These are phyloP conservation scores for Stephanodiscus triporus DNA, from an alignment of 108 stramenopile genomes.

Conservation along the genomic window DNA sequence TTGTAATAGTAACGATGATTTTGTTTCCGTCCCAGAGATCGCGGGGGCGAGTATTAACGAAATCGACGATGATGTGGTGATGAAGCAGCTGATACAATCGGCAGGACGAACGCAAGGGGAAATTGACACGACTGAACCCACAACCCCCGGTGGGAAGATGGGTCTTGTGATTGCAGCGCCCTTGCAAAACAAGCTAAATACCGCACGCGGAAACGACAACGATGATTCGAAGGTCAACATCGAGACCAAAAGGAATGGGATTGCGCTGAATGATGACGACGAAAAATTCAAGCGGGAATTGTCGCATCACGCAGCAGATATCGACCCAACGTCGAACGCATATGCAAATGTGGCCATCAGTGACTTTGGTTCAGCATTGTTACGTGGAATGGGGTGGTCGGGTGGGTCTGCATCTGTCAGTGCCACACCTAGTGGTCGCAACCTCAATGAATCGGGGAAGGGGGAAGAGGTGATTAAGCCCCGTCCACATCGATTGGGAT, in stretches of 20 bases:
- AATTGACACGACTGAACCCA: background rate
- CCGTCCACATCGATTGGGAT: constrained; percentile 80
- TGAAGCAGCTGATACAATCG: constrained; percentile 21
- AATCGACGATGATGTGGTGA: constrained; percentile 19
- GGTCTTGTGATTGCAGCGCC: constrained; percentile 34
- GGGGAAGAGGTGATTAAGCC: constrained; percentile 47
- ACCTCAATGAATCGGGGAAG: constrained; percentile 1
- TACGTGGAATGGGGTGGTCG: constrained; percentile 93
- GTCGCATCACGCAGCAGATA: constrained; percentile 42
- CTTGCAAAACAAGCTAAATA: constrained; percentile 26
- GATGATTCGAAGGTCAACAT: background rate
- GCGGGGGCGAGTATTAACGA: background rate
- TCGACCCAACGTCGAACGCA: constrained; percentile 55
- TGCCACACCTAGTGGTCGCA: constrained; percentile 11
- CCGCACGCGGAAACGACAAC: constrained; percentile 8
- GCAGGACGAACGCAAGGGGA: constrained; percentile 11
- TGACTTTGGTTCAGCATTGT: constrained; percentile 89
- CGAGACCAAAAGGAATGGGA: constrained; percentile 2
- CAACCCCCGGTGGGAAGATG: constrained; percentile 1
- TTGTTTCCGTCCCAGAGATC: background rate
- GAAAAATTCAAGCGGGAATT: constrained; percentile 46
- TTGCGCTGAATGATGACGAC: constrained; percentile 22
- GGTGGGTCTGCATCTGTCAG: constrained; percentile 37
- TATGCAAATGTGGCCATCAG: constrained; percentile 73
- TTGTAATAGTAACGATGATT: constrained; percentile 2